These are phyloP conservation scores for Ligustrum vulgare DNA, from an alignment of 257 asterid genomes.

Conservation along the genomic window DNA sequence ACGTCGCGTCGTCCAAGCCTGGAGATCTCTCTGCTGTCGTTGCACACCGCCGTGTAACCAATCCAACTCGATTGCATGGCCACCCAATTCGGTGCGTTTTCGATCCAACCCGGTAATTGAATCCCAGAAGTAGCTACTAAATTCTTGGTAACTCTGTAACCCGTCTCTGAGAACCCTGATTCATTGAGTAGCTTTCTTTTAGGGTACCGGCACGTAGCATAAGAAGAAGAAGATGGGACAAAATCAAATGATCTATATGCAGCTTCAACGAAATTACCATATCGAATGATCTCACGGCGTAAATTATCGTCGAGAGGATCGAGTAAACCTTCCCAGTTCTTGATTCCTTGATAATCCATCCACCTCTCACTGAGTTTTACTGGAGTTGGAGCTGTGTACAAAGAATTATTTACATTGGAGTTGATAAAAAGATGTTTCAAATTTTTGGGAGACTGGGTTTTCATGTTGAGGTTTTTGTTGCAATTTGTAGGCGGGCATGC, in stretches of 20 bases:
- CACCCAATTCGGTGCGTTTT: conserved; percentile 56
- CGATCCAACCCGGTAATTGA: conserved; percentile 60
- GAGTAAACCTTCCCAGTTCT: conserved; percentile 75
- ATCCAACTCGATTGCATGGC: conserved; percentile 70
- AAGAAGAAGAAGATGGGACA: conserved; percentile 54
- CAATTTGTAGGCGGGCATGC: conserved; percentile 11
- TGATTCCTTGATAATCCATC: conserved; percentile 77
- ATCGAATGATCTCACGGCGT: conserved; percentile 71
- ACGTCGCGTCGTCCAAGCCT: conserved; percentile 88
- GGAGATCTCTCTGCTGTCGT: conserved; percentile 54
- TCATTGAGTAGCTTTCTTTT: conserved; percentile 36
- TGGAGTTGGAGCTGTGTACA: conserved; percentile 9
- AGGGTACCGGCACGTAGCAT: conserved; percentile 51
- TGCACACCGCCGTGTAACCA: conserved; percentile 77
- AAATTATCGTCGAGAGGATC: conserved; percentile 77
- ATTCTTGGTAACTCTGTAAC: conserved; percentile 61
- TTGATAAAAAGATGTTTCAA: conserved; percentile 3
- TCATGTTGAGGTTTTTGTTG: conserved; percentile 22
- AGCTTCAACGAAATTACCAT: conserved; percentile 71
- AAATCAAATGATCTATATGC: conserved; percentile 66
- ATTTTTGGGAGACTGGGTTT: conserved; percentile 17
- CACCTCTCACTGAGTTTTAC: conserved; percentile 35
- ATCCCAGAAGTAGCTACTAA: conserved; percentile 65
- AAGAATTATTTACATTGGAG: not conserved
- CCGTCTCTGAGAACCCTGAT: conserved; percentile 48